Percentiles rank a stretch among this genome's conserved stretches.
Conservation (phyloP, 2,329 filamentous ascomycete species). For the Arthrobotrys entomopaga region DNA sequence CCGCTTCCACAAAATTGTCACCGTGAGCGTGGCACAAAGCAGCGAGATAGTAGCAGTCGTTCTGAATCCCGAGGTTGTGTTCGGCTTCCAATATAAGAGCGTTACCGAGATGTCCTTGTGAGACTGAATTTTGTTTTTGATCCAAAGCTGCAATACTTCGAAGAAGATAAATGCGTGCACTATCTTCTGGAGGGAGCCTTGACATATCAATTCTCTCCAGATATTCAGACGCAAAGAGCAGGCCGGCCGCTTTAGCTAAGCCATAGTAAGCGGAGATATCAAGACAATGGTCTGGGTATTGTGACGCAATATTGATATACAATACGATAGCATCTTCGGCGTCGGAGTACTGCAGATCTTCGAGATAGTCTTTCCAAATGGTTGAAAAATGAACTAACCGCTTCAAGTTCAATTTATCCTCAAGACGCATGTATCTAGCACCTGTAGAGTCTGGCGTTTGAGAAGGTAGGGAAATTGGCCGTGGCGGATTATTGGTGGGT, state of each 20-base stretch:
- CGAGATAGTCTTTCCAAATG: constrained; percentile 10
- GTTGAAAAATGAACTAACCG: not conserved
- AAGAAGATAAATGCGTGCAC: no score
- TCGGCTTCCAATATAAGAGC: constrained; percentile 4
- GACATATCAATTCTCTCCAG: no score
- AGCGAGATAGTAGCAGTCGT: constrained; percentile 9
- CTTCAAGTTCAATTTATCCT: not conserved
- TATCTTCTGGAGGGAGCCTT: no score
- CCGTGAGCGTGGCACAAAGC: not conserved
- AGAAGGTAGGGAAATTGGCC: no score
- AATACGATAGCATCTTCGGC: not conserved
- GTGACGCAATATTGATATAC: not conserved
- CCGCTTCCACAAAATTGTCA: constrained; percentile 7
- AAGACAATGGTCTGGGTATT: no score
- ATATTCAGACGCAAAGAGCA: no score
- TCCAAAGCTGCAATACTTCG: no score
- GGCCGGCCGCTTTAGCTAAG: no score
- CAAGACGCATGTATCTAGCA: not conserved
- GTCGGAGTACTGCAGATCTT: not conserved
- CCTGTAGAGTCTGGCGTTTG: no score
- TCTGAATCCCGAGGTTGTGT: constrained; percentile 5
- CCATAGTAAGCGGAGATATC: no score
- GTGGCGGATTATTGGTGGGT: no score
- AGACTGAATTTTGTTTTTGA: no score
- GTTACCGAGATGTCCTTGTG: not conserved